phyloP scores from a whole-genome alignment of 2,329 filamentous ascomycete species.

The Botrytis elliptica region DNA sequence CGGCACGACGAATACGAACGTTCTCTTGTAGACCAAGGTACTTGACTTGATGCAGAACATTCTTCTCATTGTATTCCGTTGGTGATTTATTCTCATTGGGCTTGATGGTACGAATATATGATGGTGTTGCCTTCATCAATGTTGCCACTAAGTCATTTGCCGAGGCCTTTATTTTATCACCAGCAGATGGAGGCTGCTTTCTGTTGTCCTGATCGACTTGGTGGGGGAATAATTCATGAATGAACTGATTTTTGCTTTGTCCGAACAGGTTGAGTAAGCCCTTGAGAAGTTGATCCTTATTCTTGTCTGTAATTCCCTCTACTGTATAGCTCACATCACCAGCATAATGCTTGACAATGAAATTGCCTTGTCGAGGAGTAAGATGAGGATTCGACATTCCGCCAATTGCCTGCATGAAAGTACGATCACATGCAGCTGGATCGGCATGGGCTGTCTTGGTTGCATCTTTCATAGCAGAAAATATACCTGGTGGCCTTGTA shows the following conservation, averaged over 20 bases:
- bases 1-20: conserved; percentile 92
- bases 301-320: conserved; percentile 98
- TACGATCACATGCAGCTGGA: conserved; percentile 88
- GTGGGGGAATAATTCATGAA: conserved; percentile 86
- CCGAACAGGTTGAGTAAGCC: conserved; percentile 86
- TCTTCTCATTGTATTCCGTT: conserved; percentile 84
- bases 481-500: conserved; percentile 83
- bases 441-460: conserved; percentile 98
- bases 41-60: conserved; percentile 97
- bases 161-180: conserved; percentile 92
- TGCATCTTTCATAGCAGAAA: conserved; percentile 94
- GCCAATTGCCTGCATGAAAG: conserved; percentile 91
- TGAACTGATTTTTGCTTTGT: conserved; percentile 78
- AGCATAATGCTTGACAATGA: conserved; percentile 98
- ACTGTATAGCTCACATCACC: conserved; percentile 94
- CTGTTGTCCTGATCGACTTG: conserved; percentile 95
- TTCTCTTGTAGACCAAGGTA: conserved; percentile 99
- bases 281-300: conserved; percentile 96
- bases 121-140: conserved; percentile 94
- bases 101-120: conserved; percentile 98
- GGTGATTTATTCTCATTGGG: conserved; percentile 98
- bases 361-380: conserved; percentile 87
- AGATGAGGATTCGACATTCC: conserved; percentile 90
- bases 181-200: conserved; percentile 87
- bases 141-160: conserved; percentile 94